phyloP scores from a whole-genome alignment of 208 protist genomes.

The Acanthamoeba culbertsoni region DNA sequence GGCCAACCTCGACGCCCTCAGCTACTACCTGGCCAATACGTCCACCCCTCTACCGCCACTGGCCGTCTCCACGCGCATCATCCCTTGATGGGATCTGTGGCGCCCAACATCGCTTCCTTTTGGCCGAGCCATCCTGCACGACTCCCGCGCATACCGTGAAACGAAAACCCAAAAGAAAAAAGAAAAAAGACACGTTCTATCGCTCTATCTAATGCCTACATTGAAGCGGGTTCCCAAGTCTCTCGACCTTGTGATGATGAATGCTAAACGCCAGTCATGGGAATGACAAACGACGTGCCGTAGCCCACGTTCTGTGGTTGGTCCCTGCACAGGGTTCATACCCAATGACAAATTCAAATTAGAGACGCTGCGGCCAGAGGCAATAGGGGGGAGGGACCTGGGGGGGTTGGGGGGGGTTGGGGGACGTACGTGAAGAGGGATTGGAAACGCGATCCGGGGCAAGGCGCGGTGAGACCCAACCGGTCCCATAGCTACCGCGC shows the following conservation, averaged over 20 bases:
- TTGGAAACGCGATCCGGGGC: constrained; percentile 41
- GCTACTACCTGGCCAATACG: neutral
- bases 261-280: neutral
- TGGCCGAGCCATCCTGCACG: no score
- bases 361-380: neutral
- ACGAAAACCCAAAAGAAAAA: no score
- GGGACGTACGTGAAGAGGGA: constrained; percentile 29
- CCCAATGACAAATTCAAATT: neutral
- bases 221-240: no score
- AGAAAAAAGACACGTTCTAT: no score
- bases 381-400: neutral
- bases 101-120: no score
- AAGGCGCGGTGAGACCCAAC: constrained; percentile 28
- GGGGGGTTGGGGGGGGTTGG: neutral
- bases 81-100: no score
- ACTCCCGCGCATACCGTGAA: no score
- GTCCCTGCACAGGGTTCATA: neutral
- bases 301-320: constrained; percentile 42
- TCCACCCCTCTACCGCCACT: neutral
- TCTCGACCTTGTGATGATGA: no score
- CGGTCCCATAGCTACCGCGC: neutral
- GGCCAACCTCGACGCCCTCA: neutral
- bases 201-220: no score
- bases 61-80: neutral
- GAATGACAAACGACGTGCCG: neutral